A percentile compares a stretch with the other conserved stretches of the same genome.
Evolutionary conservation across 2,329 filamentous ascomycete species (phyloP).

Genomic region (Elsinoe arachidis): DNA sequence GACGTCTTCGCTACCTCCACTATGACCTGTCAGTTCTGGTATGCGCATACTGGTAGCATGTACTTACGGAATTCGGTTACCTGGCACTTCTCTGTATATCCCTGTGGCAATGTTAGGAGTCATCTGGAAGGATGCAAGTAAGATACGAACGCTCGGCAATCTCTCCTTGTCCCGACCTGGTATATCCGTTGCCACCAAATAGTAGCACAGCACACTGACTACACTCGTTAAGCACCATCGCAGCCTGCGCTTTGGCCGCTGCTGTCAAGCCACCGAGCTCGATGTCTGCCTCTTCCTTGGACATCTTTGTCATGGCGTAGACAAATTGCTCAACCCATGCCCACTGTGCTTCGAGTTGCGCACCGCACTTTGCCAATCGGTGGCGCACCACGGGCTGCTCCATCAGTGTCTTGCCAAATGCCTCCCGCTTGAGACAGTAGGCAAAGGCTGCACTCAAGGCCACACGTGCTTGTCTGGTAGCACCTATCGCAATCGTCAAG

Average conservation of each 20-base stretch:
- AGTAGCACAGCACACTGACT: constrained; percentile 60
- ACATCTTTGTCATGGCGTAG: constrained; percentile 57
- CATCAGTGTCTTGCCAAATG: constrained; percentile 60
- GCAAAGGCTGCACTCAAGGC: constrained; percentile 52
- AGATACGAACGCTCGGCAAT: constrained; percentile 50
- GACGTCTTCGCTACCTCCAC: constrained; percentile 63
- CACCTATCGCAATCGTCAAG: constrained; percentile 55
- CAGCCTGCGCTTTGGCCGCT: constrained; percentile 62
- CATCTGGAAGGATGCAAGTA: background rate
- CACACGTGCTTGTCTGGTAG: constrained; percentile 54
- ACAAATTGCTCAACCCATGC: constrained; percentile 66
- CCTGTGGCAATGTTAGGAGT: constrained; percentile 29
- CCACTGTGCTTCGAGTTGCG: constrained; percentile 59
- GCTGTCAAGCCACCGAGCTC: constrained; percentile 65
- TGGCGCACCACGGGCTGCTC: constrained; percentile 68
- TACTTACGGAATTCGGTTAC: constrained; percentile 28
- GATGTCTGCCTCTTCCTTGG: constrained; percentile 49
- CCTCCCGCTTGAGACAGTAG: constrained; percentile 57
- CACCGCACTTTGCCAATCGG: constrained; percentile 61
- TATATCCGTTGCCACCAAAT: constrained; percentile 68
- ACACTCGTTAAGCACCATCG: constrained; percentile 63
- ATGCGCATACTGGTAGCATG: background rate
- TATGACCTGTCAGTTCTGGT: constrained; percentile 16
- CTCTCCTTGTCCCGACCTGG: constrained; percentile 60
- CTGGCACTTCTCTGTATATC: constrained; percentile 56